Evolutionary conservation across 2,329 filamentous ascomycete species (phyloP), one percentile per base, ranked within the genome.

Genomic region (Nemania sp.): DNA sequence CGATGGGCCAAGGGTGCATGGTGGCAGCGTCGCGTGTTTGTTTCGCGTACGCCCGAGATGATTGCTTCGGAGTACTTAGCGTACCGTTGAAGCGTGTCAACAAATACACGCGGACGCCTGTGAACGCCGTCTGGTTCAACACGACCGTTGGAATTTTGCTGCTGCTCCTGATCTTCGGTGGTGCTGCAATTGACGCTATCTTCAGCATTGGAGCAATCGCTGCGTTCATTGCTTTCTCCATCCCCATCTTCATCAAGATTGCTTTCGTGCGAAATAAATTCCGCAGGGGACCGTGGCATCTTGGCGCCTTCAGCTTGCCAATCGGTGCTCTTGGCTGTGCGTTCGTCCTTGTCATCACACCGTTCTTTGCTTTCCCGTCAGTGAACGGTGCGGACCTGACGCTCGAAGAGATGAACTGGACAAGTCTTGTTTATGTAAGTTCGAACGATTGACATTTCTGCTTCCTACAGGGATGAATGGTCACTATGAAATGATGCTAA

Each of bases 1-100:
- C 80, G 34, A 89, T 89, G 83, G 86, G 86, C 5, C 86, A 89
- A 67, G 86, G 85, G 1, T 88, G 85, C 66, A 89, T 88, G 83
- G 81, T 90, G 11, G 75, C 76, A 9, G 77, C 76, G 5, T 86
- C 81, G 19, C 79, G 87, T 42, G 86, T 89, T 39, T 87, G 85
- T 1, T 90, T 87, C 64, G 86, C 86, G 14, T 90, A 90, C 69
- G 86, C 86, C 15, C 83, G 87, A 28, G 86, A 90, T 63, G 86
- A 83, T 62, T 87, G 84, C 66, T 87, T 90, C 65, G 86, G 86
- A 0, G 31, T 50, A 15, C 64, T 82, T 5, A 84, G 81, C 5
- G 70, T 70, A 0, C 76, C 78, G 63, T 85, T 84, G 75, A 83
- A 81, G 63, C 66, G 72, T 20, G 84, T 89, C 45, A 86, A 89